Base-by-base conservation (phyloP, 306 rosid genomes). In the Casuarina cunninghamiana region DNA sequence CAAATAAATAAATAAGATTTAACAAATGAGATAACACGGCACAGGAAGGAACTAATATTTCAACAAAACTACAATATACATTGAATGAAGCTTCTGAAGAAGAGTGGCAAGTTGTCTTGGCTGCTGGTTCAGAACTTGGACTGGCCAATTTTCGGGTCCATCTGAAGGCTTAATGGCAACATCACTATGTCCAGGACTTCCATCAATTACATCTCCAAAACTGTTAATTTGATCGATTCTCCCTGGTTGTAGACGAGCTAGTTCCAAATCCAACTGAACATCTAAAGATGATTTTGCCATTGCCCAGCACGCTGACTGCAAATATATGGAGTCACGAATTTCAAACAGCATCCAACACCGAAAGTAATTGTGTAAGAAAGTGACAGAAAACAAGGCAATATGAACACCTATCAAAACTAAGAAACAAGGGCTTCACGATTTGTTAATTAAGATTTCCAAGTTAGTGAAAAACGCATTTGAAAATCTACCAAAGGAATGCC, bases 251-350 rank as follows among this genome's bases (percentile, higher is more conserved):
- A 83, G 81, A 70, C 83, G 89, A 81, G 87, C 80, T 77, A 93
- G 87, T 85, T 88, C 99, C 91, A 86, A 82, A 86, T 95, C 99
- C 78, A 93, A 90, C 77, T 91, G 97, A 78, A 87, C 95, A 82
- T 93, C 94, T 69, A 95, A 89, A 97, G 96, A 95, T 72, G 99
- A 95, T 81, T 90, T 93, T 49, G 97, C 90, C 92, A 93, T 87
- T 71, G 97, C 97, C 99, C 99, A 95, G 93, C 97, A 95, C 38
- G 99, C 99, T 73, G 99, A 91, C 99, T 95, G 91, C 83, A 87
- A 53, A 73, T 37, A 19, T 68, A 73, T 71, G 71, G 75, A 17
- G 69, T 53, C 76, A 37, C 17, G 77, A 50, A 80, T 67, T 19
- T 41, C 71, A 74, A 77, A 81, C 73, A 71, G 78, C 74, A 49